Evolutionary conservation across 495 filamentous ascomycete species (phyloP).

Genomic region (Thermochaetoides thermophila): DNA sequence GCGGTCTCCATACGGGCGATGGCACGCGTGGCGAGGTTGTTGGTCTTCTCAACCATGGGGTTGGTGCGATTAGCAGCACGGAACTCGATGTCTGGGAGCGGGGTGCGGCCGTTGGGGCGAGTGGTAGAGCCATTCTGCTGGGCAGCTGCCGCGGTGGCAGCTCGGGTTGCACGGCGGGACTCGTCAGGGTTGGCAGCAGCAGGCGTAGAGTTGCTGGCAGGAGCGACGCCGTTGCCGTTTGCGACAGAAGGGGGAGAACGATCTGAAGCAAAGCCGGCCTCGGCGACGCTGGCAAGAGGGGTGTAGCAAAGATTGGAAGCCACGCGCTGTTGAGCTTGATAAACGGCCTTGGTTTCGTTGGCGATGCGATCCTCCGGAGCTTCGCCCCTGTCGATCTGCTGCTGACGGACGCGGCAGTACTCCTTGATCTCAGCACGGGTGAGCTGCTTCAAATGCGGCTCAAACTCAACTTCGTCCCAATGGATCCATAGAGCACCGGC

Average conservation of each 20-base stretch:
- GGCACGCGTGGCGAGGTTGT: conserved; percentile 26
- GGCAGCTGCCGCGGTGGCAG: background rate
- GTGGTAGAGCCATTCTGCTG: no score
- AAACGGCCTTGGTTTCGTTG: conserved; percentile 34
- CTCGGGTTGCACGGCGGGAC: conserved; percentile 13
- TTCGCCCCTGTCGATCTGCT: conserved; percentile 33
- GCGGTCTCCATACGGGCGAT: conserved; percentile 29
- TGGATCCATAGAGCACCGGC: conserved; percentile 39
- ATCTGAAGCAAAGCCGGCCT: no score
- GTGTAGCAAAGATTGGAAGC: conserved; percentile 11
- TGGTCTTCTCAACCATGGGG: conserved; percentile 22
- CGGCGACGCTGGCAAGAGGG: conserved; percentile 7
- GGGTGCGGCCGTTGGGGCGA: conserved; percentile 16
- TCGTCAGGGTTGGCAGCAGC: conserved; percentile 16
- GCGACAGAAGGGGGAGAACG: no score
- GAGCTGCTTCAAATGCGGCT: conserved; percentile 29
- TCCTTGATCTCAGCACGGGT: conserved; percentile 37
- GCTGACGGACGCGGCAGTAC: conserved; percentile 36
- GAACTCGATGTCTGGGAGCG: conserved; percentile 17
- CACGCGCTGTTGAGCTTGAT: conserved; percentile 30
- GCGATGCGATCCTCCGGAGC: conserved; percentile 23
- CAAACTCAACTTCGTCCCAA: conserved; percentile 38
- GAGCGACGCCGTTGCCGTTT: conserved; percentile 2
- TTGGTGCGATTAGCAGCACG: conserved; percentile 18
- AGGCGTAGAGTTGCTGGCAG: conserved; percentile 4